Evolutionary conservation across 78 protist genomes (phyloP), one percentile per base, ranked within the genome.

Genomic region (Dictyostelium purpureum): DNA sequence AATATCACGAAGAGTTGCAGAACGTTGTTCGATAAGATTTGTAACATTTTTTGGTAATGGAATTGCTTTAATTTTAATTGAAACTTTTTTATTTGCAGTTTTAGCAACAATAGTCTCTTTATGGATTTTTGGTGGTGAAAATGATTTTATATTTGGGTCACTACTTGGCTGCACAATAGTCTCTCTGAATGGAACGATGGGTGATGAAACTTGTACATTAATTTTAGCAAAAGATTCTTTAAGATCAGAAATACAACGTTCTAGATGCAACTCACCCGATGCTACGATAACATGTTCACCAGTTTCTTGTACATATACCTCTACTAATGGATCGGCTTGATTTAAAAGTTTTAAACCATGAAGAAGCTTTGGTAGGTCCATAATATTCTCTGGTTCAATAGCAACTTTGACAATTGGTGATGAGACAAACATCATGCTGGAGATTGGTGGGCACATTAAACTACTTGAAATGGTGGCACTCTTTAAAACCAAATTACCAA

Each of bases 181-280:
- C 54, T 98, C 99, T n/a, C 96, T 79, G 81, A 98, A 97, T 24
- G 98, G 93, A 3, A 98, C 98, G 11, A 98, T 51, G 2, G 99
- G 99, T 4, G 94, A 54, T 1, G 99, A 97, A 1, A 87, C 95
- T 16, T 16, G 16, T 11, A 97, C 52, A 61, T 54, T 94, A 24
- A 90, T 74, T 19, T 85, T 67, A 24, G 99, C 98, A 67, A 88
- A 98, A 16, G 43, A 28, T 16, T 97, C 99, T 18, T 51, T 54
- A 33, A 98, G 83, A 79, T 98, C 99, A 7, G 79, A 42, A 63
- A 98, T 69, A 90, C 99, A 98, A 18, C 98, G 79, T 79, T 98
- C 98, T 33, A 98, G 70, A 73, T 98, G 99, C 37, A 98, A 57
- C 71, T 98, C 99, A 24, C 99, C 99, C 6, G 97, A 91, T 4